A percentile compares a stretch with the other conserved stretches of the same genome.
Evolutionary conservation across 306 rosid species (phyloP).

Genomic region (Prunus mongolica): DNA sequence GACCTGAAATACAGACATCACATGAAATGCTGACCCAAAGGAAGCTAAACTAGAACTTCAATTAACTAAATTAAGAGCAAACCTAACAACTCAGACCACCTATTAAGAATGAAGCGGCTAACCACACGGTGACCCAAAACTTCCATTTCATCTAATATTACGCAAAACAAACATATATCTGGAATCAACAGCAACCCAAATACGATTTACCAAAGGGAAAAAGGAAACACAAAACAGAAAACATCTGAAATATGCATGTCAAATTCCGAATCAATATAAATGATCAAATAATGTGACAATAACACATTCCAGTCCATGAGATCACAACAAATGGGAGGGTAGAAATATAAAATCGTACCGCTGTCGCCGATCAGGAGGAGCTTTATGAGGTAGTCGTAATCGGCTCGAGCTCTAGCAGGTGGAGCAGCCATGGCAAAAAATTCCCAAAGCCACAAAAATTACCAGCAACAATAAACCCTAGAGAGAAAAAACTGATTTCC

Average conservation of each 20-base stretch:
- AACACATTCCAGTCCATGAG: background rate
- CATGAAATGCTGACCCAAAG: background rate
- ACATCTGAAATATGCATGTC: background rate
- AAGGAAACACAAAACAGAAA: background rate
- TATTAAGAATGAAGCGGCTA: background rate
- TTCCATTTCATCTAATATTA: background rate
- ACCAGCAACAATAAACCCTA: background rate
- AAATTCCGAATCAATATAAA: background rate
- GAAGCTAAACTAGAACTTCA: background rate
- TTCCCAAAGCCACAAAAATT: constrained; percentile 3
- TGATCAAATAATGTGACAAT: background rate
- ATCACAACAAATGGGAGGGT: background rate
- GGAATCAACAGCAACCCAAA: background rate
- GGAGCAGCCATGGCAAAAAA: constrained; percentile 52
- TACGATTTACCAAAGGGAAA: background rate
- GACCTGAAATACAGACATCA: background rate
- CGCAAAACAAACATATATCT: background rate
- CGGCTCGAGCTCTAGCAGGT: constrained; percentile 96
- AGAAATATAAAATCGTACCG: constrained; percentile 47
- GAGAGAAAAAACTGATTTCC: background rate
- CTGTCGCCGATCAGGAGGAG: constrained; percentile 97
- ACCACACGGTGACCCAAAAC: background rate
- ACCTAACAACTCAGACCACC: background rate
- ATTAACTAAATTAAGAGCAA: background rate
- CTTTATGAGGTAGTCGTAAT: constrained; percentile 90